Evolutionary conservation across 352 stramenopile genomes (phyloP), one percentile per base, ranked within the genome.

Genomic region (Paralagenidium karlingii): DNA sequence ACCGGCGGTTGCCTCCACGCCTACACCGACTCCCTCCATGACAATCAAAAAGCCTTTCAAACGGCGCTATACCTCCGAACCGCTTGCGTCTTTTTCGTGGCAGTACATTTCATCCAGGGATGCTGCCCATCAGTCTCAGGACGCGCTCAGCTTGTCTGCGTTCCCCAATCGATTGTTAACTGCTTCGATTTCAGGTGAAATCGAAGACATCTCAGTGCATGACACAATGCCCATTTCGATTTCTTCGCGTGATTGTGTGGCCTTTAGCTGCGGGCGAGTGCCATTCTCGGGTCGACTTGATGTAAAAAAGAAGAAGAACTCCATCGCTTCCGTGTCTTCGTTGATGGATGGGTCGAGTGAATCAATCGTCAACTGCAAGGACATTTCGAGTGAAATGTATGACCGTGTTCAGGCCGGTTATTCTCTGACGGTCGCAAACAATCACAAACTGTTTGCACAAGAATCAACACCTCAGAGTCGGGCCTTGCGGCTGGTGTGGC

Each of bases 121-220:
- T 28, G 45, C 29, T 48, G 19, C 9, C 20, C n/a, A n/a, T n/a
- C 19, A 36, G 30, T 36, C 30, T 36, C 30, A 36, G 7, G n/a
- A 33, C 24, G 34, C n/a, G n/a, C 13, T 32, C 12, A 19, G 27
- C 22, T 7, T 8, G 44, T 74, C 60, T 1, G 75, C 73, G 6
- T 88, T 89, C 32, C 73, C 78, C n/a, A 86, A 92, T 40, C 66
- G 75, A 18, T 40, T 94, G 19, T 47, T 94, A 5, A 84, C 63
- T 0, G 74, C 76, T 0, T 87, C 73, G 7, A 20, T 83, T 11
- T 67, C 58, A 12, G 78, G 76, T 3, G 78, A 83, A 18, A 58
- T 91, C n/a, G 78, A 85, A 44, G 76, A 91, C 40, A 79, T 94
- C 28, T 89, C 81, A 8, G 63, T 91, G 16, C 81, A 94, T 42